phyloP scores from a whole-genome alignment of 78 protist species.

The Dictyostelium purpureum region DNA sequence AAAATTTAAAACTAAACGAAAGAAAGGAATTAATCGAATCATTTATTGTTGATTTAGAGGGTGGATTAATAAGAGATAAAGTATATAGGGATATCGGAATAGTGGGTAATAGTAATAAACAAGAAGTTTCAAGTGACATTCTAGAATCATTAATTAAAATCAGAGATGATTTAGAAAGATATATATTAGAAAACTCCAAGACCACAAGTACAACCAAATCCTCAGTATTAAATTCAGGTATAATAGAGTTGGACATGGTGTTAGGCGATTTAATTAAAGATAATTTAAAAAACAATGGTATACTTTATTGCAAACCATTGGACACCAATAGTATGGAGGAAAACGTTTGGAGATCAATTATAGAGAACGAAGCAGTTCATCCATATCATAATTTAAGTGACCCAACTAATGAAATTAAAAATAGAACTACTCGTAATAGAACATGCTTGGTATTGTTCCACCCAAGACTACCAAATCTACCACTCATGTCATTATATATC shows the following conservation, averaged over 20 bases:
- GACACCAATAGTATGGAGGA: slow-evolving; percentile 4
- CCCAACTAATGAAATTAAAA: neutral
- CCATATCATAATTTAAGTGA: slow-evolving; percentile 12
- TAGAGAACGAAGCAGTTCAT: slow-evolving; percentile 60
- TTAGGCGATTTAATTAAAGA: neutral
- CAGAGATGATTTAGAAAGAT: slow-evolving; percentile 12
- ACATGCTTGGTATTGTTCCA: slow-evolving; percentile 53
- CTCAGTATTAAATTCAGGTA: neutral
- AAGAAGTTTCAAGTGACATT: neutral
- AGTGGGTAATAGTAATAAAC: neutral
- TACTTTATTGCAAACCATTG: slow-evolving; percentile 1
- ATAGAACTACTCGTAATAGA: slow-evolving; percentile 24
- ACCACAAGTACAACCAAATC: neutral
- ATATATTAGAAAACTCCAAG: neutral
- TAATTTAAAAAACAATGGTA: neutral
- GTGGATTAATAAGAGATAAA: neutral
- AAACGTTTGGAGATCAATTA: slow-evolving; percentile 4
- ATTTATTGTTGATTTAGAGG: neutral
- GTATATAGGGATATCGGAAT: neutral
- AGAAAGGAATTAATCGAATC: neutral
- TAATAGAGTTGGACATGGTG: neutral
- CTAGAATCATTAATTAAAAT: neutral
- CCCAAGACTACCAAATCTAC: slow-evolving; percentile 10
- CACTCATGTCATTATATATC: slow-evolving; percentile 62
- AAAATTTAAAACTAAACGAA: neutral